phyloP scores from a whole-genome alignment of 2,329 filamentous ascomycete genomes.

The Sarocladium strictum region DNA sequence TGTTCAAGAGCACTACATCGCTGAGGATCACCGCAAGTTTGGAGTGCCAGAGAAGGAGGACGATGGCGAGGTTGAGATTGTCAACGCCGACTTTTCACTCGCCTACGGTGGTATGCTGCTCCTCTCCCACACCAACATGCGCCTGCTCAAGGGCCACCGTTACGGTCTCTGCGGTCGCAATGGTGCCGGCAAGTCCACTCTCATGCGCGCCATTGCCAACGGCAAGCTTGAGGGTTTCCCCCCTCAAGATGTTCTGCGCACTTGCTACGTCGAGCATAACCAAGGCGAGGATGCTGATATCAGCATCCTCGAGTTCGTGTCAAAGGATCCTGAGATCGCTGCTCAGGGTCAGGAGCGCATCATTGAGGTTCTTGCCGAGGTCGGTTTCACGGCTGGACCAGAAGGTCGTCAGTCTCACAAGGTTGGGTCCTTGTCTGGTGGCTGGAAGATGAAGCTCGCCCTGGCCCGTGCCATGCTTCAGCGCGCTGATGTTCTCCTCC shows the following conservation, averaged over 20 bases:
- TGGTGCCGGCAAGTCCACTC: constrained; percentile 96
- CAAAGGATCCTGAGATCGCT: constrained; percentile 81
- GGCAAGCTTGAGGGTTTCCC: constrained; percentile 98
- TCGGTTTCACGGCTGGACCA: constrained; percentile 87
- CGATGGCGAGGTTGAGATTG: constrained; percentile 89
- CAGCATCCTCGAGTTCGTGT: constrained; percentile 88
- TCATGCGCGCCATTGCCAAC: constrained; percentile 93
- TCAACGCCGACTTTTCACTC: constrained; percentile 95
- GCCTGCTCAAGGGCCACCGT: constrained; percentile 90
- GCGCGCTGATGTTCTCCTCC: constrained; percentile 88
- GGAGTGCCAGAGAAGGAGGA: constrained; percentile 82
- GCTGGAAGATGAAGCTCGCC: constrained; percentile 99
- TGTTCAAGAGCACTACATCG: constrained; percentile 71
- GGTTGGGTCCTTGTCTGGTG: constrained; percentile 91
- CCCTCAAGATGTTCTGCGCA: constrained; percentile 82
- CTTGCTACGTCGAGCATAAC: constrained; percentile 98
- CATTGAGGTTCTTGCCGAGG: constrained; percentile 75
- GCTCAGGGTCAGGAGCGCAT: constrained; percentile 76
- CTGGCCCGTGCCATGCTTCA: constrained; percentile 94
- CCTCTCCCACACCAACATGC: constrained; percentile 90
- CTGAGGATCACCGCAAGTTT: constrained; percentile 82
- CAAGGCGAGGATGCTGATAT: constrained; percentile 97
- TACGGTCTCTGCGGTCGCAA: constrained; percentile 97
- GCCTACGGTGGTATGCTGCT: constrained; percentile 97
- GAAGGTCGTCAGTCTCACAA: constrained; percentile 83